These are phyloP conservation scores for Solanum lycopersicoides DNA, from an alignment of 257 asterid species.

Conservation along the genomic window DNA sequence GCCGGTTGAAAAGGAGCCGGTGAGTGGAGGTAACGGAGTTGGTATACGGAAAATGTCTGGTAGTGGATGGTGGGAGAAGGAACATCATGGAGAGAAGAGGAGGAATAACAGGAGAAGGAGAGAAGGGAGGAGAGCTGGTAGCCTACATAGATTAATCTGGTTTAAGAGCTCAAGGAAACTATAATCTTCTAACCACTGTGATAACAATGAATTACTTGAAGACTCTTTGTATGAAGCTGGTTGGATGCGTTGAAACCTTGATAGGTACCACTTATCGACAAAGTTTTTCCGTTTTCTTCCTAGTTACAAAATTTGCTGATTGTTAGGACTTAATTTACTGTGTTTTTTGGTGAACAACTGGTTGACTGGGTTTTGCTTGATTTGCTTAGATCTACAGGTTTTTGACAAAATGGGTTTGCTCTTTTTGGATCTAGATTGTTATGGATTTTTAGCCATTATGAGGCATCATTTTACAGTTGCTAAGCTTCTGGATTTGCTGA, in stretches of 20 bases:
- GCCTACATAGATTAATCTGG: slow-evolving; percentile 97
- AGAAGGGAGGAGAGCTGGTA: slow-evolving; percentile 84
- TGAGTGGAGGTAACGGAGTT: background rate
- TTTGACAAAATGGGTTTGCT: slow-evolving; percentile 4
- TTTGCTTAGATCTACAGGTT: slow-evolving; percentile 38
- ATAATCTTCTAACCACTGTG: slow-evolving; percentile 82
- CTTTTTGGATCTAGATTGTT: slow-evolving; percentile 11
- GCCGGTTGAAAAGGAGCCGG: slow-evolving; percentile 28
- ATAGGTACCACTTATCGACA: slow-evolving; percentile 93
- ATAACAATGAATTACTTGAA: slow-evolving; percentile 86
- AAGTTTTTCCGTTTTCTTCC: too few species aligned
- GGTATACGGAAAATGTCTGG: slow-evolving; percentile 7
- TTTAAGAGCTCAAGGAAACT: slow-evolving; percentile 91
- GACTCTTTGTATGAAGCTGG: slow-evolving; percentile 98
- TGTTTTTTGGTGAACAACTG: background rate
- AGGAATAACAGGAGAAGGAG: slow-evolving; percentile 97
- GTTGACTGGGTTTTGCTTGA: background rate
- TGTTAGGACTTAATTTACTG: background rate
- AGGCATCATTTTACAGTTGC: background rate
- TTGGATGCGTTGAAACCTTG: slow-evolving; percentile 90
- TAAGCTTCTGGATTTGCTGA: background rate
- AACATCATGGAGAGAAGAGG: slow-evolving; percentile 91
- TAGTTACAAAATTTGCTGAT: background rate
- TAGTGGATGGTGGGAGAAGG: slow-evolving; percentile 56
- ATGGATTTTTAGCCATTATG: background rate